These are phyloP conservation scores for Cucumis melo DNA, from an alignment of 306 rosid species.

Conservation along the genomic window DNA sequence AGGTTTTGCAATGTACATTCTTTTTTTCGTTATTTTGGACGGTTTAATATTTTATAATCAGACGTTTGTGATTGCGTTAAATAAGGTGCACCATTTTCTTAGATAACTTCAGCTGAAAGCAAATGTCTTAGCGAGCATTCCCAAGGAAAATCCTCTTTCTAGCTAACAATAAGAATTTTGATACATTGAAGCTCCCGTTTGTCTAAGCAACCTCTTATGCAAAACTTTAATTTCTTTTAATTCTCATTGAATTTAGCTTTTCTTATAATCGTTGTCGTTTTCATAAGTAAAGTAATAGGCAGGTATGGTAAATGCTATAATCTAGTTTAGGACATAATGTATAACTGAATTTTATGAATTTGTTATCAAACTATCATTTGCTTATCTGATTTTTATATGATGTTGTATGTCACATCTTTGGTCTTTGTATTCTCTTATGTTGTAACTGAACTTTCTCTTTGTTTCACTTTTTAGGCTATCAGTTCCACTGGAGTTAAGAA, in stretches of 20 bases:
- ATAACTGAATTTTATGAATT: no score
- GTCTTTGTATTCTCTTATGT: no score
- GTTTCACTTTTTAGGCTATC: no score
- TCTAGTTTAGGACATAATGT: no score
- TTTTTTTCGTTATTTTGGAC: no score
- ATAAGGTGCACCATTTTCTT: not conserved
- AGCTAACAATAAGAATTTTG: not conserved
- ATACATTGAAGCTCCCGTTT: not conserved
- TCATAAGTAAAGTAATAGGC: not conserved
- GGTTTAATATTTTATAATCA: not conserved
- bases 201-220: not conserved
- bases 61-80: not conserved
- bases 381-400: no score
- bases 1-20: not conserved
- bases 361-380: no score
- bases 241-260: not conserved
- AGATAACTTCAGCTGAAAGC: not conserved
- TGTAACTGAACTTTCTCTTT: no score
- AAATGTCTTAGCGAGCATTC: not conserved
- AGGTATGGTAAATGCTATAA: not conserved
- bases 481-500: constrained; percentile 75
- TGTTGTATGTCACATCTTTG: no score
- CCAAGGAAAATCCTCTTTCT: not conserved
- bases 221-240: not conserved
- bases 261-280: not conserved